Percentiles rank a stretch among this genome's conserved stretches.
phyloP scores from a whole-genome alignment of 73 alveolate genomes.

The Tetrahymena thermophila region DNA sequence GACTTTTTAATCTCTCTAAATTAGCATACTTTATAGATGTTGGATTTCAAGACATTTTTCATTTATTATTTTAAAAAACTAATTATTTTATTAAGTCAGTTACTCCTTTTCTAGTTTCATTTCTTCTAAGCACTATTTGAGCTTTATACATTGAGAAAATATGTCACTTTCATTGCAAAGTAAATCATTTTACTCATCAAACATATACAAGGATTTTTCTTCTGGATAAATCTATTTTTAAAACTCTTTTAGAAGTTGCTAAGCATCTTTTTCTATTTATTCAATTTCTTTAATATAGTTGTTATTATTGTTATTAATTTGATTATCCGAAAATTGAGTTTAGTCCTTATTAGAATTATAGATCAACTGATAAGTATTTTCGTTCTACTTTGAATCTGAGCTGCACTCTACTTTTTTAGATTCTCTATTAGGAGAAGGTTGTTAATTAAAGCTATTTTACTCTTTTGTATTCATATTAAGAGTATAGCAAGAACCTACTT shows the following conservation, averaged over 20 bases:
- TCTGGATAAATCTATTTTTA: not conserved
- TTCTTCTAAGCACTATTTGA: not conserved
- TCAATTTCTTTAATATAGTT: not conserved
- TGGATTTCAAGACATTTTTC: not conserved
- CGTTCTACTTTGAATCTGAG: not conserved
- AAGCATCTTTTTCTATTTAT: not conserved
- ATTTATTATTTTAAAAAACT: not conserved
- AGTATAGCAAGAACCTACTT: not conserved
- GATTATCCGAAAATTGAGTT: not conserved
- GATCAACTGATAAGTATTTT: not conserved
- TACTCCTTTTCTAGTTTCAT: not conserved
- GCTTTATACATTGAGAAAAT: not conserved
- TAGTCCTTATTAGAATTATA: not conserved
- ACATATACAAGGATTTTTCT: not conserved
- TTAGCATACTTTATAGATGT: not conserved
- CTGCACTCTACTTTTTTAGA: not conserved
- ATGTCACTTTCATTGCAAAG: not conserved
- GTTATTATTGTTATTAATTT: not conserved
- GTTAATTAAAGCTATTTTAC: not conserved
- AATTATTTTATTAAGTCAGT: not conserved
- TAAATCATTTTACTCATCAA: not conserved
- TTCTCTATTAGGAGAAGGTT: not conserved
- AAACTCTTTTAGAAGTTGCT: not conserved
- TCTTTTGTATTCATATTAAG: not conserved
- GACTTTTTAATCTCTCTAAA: not conserved